Conservation (phyloP, 1,284 basidiomycete genomes). For the Dichomitus squalens region DNA sequence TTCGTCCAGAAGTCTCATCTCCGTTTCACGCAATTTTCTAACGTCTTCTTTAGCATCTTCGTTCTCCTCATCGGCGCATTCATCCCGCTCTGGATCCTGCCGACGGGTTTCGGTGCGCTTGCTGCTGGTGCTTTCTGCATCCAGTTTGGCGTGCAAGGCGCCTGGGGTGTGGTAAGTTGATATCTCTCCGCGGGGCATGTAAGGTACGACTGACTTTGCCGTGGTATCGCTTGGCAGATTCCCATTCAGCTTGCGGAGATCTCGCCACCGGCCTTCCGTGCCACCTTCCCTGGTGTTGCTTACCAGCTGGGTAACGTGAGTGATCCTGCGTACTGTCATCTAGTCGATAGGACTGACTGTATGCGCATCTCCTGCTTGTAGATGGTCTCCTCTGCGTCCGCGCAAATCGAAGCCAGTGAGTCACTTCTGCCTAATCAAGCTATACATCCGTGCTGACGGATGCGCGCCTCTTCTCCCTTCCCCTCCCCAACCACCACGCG, state of each 20-base stretch:
- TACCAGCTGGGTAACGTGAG: constrained; percentile 83
- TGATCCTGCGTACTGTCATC: constrained; percentile 3
- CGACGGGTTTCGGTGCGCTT: constrained; percentile 63
- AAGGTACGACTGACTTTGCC: background rate
- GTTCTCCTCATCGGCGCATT: constrained; percentile 61
- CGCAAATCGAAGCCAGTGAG: constrained; percentile 89
- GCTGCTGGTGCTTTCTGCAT: constrained; percentile 84
- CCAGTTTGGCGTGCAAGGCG: constrained; percentile 85
- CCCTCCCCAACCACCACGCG: background rate
- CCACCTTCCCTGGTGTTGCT: constrained; percentile 89
- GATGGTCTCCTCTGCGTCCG: constrained; percentile 88
- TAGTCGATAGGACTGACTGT: background rate
- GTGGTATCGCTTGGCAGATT: constrained; percentile 44
- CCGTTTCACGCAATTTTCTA: background rate
- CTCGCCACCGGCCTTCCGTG: constrained; percentile 90
- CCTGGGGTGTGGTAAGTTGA: constrained; percentile 69
- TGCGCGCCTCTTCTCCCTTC: background rate
- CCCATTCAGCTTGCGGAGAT: constrained; percentile 91
- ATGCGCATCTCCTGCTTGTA: constrained; percentile 34
- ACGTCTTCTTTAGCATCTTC: constrained; percentile 44
- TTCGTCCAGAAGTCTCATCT: background rate
- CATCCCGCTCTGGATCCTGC: constrained; percentile 88
- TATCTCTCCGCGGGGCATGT: background rate
- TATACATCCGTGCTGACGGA: background rate
- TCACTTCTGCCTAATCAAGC: constrained; percentile 12